Conservation (phyloP, 495 filamentous ascomycete species). For the Penicillium coffeae region DNA sequence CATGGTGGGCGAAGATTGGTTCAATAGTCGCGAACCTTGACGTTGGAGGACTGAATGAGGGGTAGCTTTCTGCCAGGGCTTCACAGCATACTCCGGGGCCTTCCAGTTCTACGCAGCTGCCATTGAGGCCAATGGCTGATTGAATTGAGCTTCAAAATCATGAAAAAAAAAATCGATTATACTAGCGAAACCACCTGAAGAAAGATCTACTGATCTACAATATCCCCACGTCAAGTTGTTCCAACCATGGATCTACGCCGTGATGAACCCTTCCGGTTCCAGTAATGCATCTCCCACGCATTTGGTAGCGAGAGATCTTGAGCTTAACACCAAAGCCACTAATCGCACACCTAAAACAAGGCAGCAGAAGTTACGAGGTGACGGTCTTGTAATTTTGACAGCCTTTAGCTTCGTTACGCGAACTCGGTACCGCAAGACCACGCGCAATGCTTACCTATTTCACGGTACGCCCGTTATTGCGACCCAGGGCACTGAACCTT, state of each 20-base stretch:
- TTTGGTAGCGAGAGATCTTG: background rate
- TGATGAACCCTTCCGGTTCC: background rate
- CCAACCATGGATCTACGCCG: background rate
- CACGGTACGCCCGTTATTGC: background rate
- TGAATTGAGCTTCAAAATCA: no score
- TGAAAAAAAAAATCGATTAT: no score
- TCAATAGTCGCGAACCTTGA: background rate
- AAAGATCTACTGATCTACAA: background rate
- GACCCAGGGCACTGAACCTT: no score
- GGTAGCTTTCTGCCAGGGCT: background rate
- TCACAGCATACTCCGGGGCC: background rate
- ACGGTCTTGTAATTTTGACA: background rate
- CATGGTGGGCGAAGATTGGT: slow-evolving; percentile 12
- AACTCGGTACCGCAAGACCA: background rate
- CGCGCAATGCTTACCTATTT: background rate
- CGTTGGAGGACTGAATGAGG: background rate
- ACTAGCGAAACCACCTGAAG: background rate
- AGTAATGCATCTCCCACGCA: background rate
- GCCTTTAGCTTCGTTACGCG: background rate
- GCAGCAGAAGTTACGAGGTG: background rate
- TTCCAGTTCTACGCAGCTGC: no score
- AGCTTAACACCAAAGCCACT: no score
- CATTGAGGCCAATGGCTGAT: no score
- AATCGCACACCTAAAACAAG: background rate
- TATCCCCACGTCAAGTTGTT: background rate